Conservation (phyloP, 805 yeast species). For the Spathaspora arborariae region DNA sequence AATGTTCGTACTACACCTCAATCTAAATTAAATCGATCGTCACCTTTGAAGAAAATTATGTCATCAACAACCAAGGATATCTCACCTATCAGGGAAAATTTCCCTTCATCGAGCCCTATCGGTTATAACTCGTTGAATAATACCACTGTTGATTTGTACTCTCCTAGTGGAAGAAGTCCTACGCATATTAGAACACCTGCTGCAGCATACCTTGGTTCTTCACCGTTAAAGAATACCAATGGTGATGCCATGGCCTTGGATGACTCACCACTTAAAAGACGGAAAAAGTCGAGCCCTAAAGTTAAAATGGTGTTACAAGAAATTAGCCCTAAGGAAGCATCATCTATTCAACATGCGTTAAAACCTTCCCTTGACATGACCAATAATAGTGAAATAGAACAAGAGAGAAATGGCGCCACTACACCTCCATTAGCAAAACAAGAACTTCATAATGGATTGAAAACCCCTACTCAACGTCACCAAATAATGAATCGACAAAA, state of each 20-base stretch:
- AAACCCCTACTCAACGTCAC: constrained; percentile 1
- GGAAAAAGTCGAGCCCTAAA: constrained; percentile 12
- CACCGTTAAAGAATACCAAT: constrained; percentile 27
- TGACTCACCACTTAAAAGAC: constrained; percentile 34
- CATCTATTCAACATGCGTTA: constrained; percentile 9
- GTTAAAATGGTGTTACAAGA: constrained; percentile 27
- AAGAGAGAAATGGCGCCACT: constrained; percentile 11
- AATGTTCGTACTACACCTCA: constrained; percentile 1
- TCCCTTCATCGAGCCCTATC: constrained; percentile 1
- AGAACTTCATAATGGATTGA: constrained; percentile 19
- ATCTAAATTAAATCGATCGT: constrained; percentile 19
- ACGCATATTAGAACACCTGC: constrained; percentile 36
- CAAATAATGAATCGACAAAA: background rate
- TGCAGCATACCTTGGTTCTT: constrained; percentile 30
- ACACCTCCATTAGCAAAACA: constrained; percentile 27
- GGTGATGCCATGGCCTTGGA: constrained; percentile 1
- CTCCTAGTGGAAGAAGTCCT: constrained; percentile 39
- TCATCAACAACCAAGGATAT: constrained; percentile 5
- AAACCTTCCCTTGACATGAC: constrained; percentile 29
- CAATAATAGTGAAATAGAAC: constrained; percentile 2
- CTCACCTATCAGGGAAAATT: background rate
- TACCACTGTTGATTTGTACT: constrained; percentile 22
- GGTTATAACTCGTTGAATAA: constrained; percentile 4
- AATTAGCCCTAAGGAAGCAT: constrained; percentile 18
- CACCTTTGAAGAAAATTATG: constrained; percentile 28